A percentile compares a stretch with the other conserved stretches of the same genome.
phyloP scores from a whole-genome alignment of 2,329 filamentous ascomycete genomes.

The Cladosporium sp. region DNA sequence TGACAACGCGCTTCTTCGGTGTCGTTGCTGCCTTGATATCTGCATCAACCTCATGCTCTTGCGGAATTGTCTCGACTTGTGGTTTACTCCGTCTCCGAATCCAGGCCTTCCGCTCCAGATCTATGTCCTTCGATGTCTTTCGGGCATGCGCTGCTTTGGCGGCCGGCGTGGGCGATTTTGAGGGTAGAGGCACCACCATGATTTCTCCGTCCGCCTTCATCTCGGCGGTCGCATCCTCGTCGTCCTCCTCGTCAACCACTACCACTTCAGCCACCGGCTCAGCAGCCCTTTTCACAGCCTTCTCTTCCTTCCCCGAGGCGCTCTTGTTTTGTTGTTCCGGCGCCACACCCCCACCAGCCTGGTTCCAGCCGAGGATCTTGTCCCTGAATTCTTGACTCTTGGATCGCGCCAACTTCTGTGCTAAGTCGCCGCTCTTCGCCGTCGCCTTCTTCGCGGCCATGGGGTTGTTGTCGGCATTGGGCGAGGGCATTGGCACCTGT shows the following conservation, averaged over 20 bases:
- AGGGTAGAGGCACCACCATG: neutral
- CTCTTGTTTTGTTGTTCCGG: constrained; percentile 23
- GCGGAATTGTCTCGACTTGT: constrained; percentile 32
- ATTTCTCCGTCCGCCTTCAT: constrained; percentile 9
- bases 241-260: constrained; percentile 16
- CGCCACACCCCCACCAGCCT: constrained; percentile 23
- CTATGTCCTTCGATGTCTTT: constrained; percentile 22
- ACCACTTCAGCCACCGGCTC: constrained; percentile 17
- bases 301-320: constrained; percentile 12
- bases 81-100: constrained; percentile 30
- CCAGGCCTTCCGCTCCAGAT: constrained; percentile 30
- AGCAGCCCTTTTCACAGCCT: neutral
- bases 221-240: constrained; percentile 6
- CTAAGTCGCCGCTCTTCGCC: constrained; percentile 26
- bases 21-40: constrained; percentile 50
- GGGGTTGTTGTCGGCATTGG: constrained; percentile 16
- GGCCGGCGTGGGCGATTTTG: constrained; percentile 1
- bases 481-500: constrained; percentile 25
- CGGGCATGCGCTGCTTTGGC: constrained; percentile 14
- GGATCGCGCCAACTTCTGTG: constrained; percentile 21
- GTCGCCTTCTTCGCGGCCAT: constrained; percentile 22
- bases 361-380: constrained; percentile 30
- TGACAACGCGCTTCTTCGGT: constrained; percentile 87
- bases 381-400: constrained; percentile 28
- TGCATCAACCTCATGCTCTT: constrained; percentile 34